These are phyloP conservation scores for Penstemon barbatus DNA, from an alignment of 257 asterid species.

Conservation along the genomic window DNA sequence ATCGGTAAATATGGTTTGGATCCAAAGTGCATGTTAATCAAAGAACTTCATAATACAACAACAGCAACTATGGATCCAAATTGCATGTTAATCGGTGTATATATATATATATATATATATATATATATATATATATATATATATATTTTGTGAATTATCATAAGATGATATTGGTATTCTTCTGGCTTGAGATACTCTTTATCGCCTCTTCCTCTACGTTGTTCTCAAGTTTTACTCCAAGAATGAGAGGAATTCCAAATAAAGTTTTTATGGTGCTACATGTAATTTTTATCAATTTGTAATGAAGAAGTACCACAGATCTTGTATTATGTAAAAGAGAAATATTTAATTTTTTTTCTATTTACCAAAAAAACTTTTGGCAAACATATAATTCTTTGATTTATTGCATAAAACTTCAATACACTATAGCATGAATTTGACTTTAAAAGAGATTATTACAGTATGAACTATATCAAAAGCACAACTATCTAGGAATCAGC, in stretches of 20 bases:
- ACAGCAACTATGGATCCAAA: conserved; percentile 17
- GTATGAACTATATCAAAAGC: too few species aligned
- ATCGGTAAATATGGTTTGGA: too few species aligned
- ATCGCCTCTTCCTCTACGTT: conserved; percentile 55
- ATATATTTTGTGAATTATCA: too few species aligned
- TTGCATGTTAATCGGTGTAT: conserved; percentile 75
- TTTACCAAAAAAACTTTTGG: too few species aligned
- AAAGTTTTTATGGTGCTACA: conserved; percentile 3
- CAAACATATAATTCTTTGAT: too few species aligned
- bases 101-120: conserved; percentile 12
- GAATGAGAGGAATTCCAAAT: conserved; percentile 47
- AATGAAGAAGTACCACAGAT: background rate
- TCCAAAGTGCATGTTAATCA: too few species aligned
- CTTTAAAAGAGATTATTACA: too few species aligned
- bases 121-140: too few species aligned
- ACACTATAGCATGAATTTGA: too few species aligned
- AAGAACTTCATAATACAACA: conserved; percentile 48
- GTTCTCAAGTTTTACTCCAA: conserved; percentile 66
- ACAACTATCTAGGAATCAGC: conserved; percentile 20
- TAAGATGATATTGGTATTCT: conserved; percentile 46
- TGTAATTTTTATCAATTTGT: background rate
- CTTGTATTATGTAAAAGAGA: background rate
- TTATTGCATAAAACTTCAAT: too few species aligned
- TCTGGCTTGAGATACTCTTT: conserved; percentile 64
- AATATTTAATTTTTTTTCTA: too few species aligned